These are phyloP conservation scores for Plectosphaerella plurivora DNA, from an alignment of 2,329 filamentous ascomycete genomes.

Conservation along the genomic window DNA sequence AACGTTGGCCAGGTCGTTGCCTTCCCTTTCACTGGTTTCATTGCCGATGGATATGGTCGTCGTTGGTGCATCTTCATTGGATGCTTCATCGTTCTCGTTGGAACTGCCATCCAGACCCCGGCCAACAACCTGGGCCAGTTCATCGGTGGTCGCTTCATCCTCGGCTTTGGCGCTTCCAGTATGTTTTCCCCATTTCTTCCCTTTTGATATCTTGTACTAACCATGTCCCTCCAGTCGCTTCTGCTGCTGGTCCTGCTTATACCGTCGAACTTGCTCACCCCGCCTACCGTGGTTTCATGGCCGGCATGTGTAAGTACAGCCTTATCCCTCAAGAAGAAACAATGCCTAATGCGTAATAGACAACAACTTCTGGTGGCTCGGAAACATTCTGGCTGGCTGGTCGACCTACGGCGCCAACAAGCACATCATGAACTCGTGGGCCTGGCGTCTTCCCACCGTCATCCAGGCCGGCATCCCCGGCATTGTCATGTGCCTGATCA, in stretches of 20 bases:
- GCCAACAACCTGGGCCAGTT: slow-evolving; percentile 43
- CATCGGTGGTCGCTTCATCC: slow-evolving; percentile 20
- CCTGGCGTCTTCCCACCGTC: slow-evolving; percentile 57
- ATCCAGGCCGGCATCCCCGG: slow-evolving; percentile 36
- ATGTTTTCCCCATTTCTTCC: not conserved
- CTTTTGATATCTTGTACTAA: no score
- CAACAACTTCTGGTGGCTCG: slow-evolving; percentile 41
- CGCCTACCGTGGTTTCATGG: slow-evolving; percentile 48
- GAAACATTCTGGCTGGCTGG: slow-evolving; percentile 44
- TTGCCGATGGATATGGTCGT: slow-evolving; percentile 45
- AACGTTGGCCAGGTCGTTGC: slow-evolving; percentile 42
- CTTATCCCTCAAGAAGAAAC: not conserved
- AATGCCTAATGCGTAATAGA: slow-evolving; percentile 3
- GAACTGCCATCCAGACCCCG: slow-evolving; percentile 37
- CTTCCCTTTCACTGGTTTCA: slow-evolving; percentile 42
- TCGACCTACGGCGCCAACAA: not conserved
- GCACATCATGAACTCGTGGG: slow-evolving; percentile 27
- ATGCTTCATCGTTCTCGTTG: slow-evolving; percentile 40
- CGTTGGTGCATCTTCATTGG: slow-evolving; percentile 47
- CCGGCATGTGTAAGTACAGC: slow-evolving; percentile 42
- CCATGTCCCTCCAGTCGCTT: slow-evolving; percentile 32
- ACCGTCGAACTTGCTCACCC: slow-evolving; percentile 61
- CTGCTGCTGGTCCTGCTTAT: slow-evolving; percentile 57
- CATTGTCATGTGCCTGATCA: slow-evolving; percentile 55
- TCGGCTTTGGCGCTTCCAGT: slow-evolving; percentile 50